These are phyloP conservation scores for Jacaranda mimosifolia DNA, from an alignment of 257 asterid genomes.

Conservation along the genomic window DNA sequence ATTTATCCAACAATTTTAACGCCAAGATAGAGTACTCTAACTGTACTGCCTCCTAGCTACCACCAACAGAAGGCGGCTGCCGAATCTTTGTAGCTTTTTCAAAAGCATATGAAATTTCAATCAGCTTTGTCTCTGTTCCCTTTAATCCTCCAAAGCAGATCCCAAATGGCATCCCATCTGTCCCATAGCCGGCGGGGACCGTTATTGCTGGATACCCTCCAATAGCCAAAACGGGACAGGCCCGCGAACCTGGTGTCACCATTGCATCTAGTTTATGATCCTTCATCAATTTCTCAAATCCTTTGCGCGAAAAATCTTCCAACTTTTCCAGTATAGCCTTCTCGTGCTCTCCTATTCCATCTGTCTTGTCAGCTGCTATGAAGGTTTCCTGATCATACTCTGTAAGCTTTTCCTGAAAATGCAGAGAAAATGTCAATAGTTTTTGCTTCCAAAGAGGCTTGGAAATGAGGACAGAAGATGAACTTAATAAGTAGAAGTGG, in stretches of 20 bases:
- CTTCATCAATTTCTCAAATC: slow-evolving; percentile 61
- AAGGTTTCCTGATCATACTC: slow-evolving; percentile 58
- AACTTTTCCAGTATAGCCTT: slow-evolving; percentile 45
- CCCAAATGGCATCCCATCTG: slow-evolving; percentile 71
- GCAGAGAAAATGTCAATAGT: not conserved
- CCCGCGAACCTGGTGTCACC: slow-evolving; percentile 56
- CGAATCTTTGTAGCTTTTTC: slow-evolving; percentile 64
- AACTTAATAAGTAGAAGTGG: slow-evolving; percentile 15
- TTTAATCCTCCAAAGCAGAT: slow-evolving; percentile 69
- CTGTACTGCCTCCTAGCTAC: not conserved
- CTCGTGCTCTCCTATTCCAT: slow-evolving; percentile 60
- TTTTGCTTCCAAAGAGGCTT: too few species aligned
- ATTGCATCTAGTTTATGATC: slow-evolving; percentile 65
- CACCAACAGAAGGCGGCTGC: slow-evolving; percentile 46
- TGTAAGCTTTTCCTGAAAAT: slow-evolving; percentile 50
- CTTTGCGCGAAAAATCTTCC: slow-evolving; percentile 48
- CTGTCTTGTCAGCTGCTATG: slow-evolving; percentile 58
- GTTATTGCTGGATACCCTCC: slow-evolving; percentile 75
- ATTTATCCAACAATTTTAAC: too few species aligned
- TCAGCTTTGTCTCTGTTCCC: slow-evolving; percentile 64
- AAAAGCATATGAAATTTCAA: slow-evolving; percentile 65
- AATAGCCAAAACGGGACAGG: slow-evolving; percentile 55
- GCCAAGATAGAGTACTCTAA: too few species aligned
- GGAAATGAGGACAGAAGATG: not conserved
- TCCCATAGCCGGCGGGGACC: slow-evolving; percentile 70